Evolutionary conservation across 495 filamentous ascomycete species (phyloP).

Genomic region (Choiromyces venosus): DNA sequence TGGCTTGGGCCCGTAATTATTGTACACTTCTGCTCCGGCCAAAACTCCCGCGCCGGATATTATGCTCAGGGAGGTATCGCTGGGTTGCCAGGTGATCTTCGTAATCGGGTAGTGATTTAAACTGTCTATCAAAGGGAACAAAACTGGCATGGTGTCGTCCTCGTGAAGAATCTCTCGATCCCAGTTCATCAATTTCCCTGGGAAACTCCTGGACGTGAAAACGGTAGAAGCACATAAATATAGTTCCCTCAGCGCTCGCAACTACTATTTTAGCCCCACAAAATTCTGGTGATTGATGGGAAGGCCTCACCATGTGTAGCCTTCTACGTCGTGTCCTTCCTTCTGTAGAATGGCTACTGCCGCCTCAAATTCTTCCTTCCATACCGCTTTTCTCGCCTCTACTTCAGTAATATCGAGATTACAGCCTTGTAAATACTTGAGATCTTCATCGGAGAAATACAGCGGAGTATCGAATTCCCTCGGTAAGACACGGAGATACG

Average conservation of each 20-base stretch:
- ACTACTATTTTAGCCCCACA: slow-evolving; percentile 3
- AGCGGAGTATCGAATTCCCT: slow-evolving; percentile 54
- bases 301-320: slow-evolving; percentile 44
- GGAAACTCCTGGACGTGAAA: slow-evolving; percentile 54
- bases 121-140: slow-evolving; percentile 59
- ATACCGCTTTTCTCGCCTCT: slow-evolving; percentile 45
- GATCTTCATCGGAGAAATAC: slow-evolving; percentile 54
- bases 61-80: slow-evolving; percentile 48
- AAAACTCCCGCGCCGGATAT: slow-evolving; percentile 48
- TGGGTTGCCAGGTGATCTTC: slow-evolving; percentile 59
- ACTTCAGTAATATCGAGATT: slow-evolving; percentile 51
- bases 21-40: slow-evolving; percentile 54
- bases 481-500: slow-evolving; percentile 57
- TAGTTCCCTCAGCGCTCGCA: slow-evolving; percentile 50
- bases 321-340: slow-evolving; percentile 16
- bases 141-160: slow-evolving; percentile 45
- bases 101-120: slow-evolving; percentile 56
- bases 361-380: slow-evolving; percentile 51
- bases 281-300: background rate
- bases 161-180: background rate
- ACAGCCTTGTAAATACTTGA: slow-evolving; percentile 56
- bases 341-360: slow-evolving; percentile 43
- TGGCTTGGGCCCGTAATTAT: slow-evolving; percentile 64
- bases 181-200: slow-evolving; percentile 37
- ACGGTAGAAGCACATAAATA: slow-evolving; percentile 63